Evolutionary conservation across 768 basidiomycete genomes (phyloP).

Genomic region (Boletus bicolor): DNA sequence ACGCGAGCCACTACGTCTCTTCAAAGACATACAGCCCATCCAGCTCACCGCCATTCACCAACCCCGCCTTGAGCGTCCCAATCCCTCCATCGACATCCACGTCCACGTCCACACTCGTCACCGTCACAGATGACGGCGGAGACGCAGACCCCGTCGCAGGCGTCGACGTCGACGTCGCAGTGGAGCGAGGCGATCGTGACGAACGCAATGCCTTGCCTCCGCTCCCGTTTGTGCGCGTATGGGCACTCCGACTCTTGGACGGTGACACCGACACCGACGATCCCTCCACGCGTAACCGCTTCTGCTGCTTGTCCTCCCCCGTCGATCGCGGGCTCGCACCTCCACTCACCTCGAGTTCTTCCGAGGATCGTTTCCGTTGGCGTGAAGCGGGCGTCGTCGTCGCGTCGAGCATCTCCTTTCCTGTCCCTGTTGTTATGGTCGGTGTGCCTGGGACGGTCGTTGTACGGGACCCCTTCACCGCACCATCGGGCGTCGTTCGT

Average conservation of each 20-base stretch:
- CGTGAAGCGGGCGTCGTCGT: slow-evolving; percentile 17
- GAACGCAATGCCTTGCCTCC: background rate
- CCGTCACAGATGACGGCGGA: slow-evolving; percentile 22
- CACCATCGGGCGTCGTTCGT: background rate
- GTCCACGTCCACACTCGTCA: slow-evolving; percentile 18
- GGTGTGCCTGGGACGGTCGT: background rate
- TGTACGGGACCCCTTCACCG: background rate
- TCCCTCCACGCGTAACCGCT: slow-evolving; percentile 28
- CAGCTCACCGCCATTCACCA: slow-evolving; percentile 31
- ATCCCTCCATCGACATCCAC: slow-evolving; percentile 17
- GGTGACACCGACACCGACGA: slow-evolving; percentile 1
- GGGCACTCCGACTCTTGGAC: slow-evolving; percentile 1
- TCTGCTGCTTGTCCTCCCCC: slow-evolving; percentile 23
- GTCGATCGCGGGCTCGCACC: slow-evolving; percentile 9
- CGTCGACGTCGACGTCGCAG: slow-evolving; percentile 6
- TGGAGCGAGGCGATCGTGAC: slow-evolving; percentile 10
- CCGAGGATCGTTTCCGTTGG: slow-evolving; percentile 48
- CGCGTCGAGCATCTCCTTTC: slow-evolving; percentile 3
- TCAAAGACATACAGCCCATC: slow-evolving; percentile 34
- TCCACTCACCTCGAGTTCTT: slow-evolving; percentile 39
- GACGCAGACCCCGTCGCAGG: slow-evolving; percentile 13
- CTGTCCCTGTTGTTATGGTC: background rate
- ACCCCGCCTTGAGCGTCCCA: slow-evolving; percentile 24
- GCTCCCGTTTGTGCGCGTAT: background rate
- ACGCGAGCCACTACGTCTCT: slow-evolving; percentile 5